Evolutionary conservation across 2,329 filamentous ascomycete genomes (phyloP), one percentile per base, ranked within the genome.

Genomic region (Botrytis deweyae): DNA sequence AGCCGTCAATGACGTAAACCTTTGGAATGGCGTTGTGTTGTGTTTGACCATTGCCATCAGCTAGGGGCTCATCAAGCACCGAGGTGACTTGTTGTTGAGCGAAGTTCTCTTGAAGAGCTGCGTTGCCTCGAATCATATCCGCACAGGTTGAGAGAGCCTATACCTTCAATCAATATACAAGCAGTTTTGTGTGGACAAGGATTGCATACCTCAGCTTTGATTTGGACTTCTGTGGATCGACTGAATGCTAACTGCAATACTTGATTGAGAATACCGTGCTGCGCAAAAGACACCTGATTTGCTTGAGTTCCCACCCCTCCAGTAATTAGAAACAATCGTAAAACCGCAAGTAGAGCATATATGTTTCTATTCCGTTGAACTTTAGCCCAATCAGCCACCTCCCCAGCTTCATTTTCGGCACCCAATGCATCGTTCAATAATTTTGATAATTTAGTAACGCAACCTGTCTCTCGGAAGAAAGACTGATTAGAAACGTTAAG

Each of bases 401-500:
- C 86, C 29, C 86, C 84, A 58, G 87, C 86, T 73, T 86, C 84
- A 73, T 87, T 85, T 77, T 87, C 83, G 75, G 88, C 84, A 71
- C 88, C 86, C 76, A 88, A 86, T 79, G 88, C 85, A 82, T 87
- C 85, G n/a, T 84, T 87, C 33, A 97, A 85, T 49, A 98, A 85
- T 55, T 88, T 87, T 25, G 91, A 88, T 66, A 98, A 85, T 77
- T 90, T 91, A 36, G 88, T 87, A 22, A 97, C 90, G 80, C 92
- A 95, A 1, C 94, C 94, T 63, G 93, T 95, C 81, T 99, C 96
- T 73, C 95, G 89, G 82, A 99, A 98, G 73, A 95, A 90, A 18
- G 94, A 93, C 82, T 99, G 96, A 80, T 99, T 99, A 3, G 95
- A 96, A 2, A 91, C 86, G 81, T 98, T 98, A 78, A 94, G 88